Evolutionary conservation across 1,284 basidiomycete species (phyloP).

Genomic region (Pterulicium gracile): DNA sequence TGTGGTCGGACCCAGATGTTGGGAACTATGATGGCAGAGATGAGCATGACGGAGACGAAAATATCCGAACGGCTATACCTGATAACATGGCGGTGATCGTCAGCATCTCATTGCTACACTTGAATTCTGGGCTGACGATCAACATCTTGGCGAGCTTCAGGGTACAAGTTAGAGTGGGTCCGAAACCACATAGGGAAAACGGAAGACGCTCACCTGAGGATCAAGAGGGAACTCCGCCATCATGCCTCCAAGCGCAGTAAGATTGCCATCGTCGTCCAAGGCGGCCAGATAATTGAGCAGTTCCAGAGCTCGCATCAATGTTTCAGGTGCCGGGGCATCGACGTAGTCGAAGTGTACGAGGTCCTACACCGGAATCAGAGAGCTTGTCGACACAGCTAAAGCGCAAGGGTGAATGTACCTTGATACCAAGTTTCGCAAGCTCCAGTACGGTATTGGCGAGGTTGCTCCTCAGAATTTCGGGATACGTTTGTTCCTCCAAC

Average conservation of each 20-base stretch:
- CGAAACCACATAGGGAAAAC: neutral
- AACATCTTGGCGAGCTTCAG: slow-evolving; percentile 83
- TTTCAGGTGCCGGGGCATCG: slow-evolving; percentile 94
- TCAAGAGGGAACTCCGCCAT: slow-evolving; percentile 99
- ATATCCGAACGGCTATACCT: slow-evolving; percentile 34
- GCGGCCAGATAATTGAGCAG: slow-evolving; percentile 89
- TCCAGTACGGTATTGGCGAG: slow-evolving; percentile 92
- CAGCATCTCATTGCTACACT: slow-evolving; percentile 92
- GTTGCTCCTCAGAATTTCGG: slow-evolving; percentile 90
- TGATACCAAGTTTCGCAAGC: slow-evolving; percentile 88
- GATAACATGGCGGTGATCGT: slow-evolving; percentile 96
- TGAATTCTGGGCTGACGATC: slow-evolving; percentile 90
- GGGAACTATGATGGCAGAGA: slow-evolving; percentile 51
- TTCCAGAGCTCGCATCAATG: slow-evolving; percentile 95
- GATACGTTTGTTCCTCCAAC: slow-evolving; percentile 93
- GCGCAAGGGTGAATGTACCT: slow-evolving; percentile 7
- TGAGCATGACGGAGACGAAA: slow-evolving; percentile 6
- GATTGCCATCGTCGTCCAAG: slow-evolving; percentile 88
- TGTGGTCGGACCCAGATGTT: slow-evolving; percentile 91
- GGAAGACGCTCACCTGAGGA: slow-evolving; percentile 57
- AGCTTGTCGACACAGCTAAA: no score
- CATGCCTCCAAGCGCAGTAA: slow-evolving; percentile 80
- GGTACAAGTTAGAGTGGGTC: neutral
- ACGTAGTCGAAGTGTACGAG: slow-evolving; percentile 93
- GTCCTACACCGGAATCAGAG: slow-evolving; percentile 48